A percentile compares a stretch with the other conserved stretches of the same genome.
These are phyloP conservation scores for Colletotrichum godetiae DNA, from an alignment of 2,329 filamentous ascomycete species.

Conservation along the genomic window DNA sequence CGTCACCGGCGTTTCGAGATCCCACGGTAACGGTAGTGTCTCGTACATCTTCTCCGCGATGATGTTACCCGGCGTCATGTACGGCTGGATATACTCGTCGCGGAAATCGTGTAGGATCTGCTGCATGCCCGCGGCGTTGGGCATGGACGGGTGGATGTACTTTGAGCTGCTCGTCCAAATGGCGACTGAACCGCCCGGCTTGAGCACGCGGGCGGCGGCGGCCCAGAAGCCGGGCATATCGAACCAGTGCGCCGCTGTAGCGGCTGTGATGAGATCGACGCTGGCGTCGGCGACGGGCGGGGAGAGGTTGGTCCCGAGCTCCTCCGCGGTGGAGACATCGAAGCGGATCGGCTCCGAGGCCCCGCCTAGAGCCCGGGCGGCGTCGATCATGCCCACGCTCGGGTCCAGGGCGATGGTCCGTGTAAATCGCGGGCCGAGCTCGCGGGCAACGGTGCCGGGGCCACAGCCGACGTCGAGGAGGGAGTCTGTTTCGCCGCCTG, in stretches of 20 bases:
- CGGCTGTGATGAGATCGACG: conserved; percentile 62
- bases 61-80: conserved; percentile 54
- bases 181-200: conserved; percentile 65
- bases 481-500: conserved; percentile 53
- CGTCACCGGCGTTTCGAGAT: conserved; percentile 41
- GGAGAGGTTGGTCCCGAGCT: conserved; percentile 46
- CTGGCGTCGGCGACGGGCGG: conserved; percentile 44
- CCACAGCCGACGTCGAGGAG: conserved; percentile 69
- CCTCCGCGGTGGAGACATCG: conserved; percentile 56
- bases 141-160: conserved; percentile 44
- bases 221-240: conserved; percentile 63
- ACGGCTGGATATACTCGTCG: conserved; percentile 49
- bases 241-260: conserved; percentile 69
- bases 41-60: conserved; percentile 53
- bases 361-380: conserved; percentile 52
- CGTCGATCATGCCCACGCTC: conserved; percentile 62
- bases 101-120: conserved; percentile 51
- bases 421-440: conserved; percentile 58
- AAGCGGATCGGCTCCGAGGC: conserved; percentile 50
- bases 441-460: conserved; percentile 60
- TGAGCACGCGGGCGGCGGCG: conserved; percentile 57
- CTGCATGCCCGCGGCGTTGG: conserved; percentile 56
- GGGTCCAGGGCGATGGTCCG: conserved; percentile 62
- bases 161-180: conserved; percentile 56
- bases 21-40: conserved; percentile 62